Evolutionary conservation across 345 rosid species (phyloP).

Genomic region (Citrus sinensis): DNA sequence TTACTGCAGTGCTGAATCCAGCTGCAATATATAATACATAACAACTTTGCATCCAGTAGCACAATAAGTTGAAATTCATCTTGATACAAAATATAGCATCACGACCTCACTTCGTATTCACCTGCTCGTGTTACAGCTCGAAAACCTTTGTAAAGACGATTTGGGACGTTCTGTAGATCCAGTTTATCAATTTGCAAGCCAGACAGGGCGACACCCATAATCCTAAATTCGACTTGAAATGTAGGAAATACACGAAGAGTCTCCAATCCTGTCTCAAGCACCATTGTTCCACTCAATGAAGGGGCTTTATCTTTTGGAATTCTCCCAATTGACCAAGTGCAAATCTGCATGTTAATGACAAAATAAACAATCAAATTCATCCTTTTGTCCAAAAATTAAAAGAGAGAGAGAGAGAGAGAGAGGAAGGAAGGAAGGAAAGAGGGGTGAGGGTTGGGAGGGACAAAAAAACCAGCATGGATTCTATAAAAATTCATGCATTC

Average conservation of each 20-base stretch:
- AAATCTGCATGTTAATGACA: constrained; percentile 43
- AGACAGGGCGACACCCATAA: constrained; percentile 89
- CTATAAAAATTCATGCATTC: too few species aligned
- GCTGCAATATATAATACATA: neutral
- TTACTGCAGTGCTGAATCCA: neutral
- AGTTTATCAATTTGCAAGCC: constrained; percentile 78
- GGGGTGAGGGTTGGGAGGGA: too few species aligned
- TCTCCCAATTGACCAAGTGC: constrained; percentile 83
- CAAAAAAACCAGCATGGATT: too few species aligned
- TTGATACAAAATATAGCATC: constrained; percentile 15
- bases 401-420: neutral
- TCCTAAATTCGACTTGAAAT: constrained; percentile 68
- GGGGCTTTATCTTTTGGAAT: constrained; percentile 88
- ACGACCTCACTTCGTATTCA: constrained; percentile 77
- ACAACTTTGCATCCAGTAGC: neutral
- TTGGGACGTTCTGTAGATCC: constrained; percentile 60
- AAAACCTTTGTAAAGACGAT: constrained; percentile 82
- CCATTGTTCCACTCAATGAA: constrained; percentile 62
- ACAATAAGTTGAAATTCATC: neutral
- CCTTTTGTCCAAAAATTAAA: neutral
- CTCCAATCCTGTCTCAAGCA: constrained; percentile 58
- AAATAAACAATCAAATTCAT: constrained; percentile 4
- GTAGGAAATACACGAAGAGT: constrained; percentile 78
- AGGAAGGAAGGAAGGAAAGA: too few species aligned
- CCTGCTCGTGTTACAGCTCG: constrained; percentile 85